Evolutionary conservation across 208 protist genomes (phyloP).

Genomic region (Wallacemonas collosoma): DNA sequence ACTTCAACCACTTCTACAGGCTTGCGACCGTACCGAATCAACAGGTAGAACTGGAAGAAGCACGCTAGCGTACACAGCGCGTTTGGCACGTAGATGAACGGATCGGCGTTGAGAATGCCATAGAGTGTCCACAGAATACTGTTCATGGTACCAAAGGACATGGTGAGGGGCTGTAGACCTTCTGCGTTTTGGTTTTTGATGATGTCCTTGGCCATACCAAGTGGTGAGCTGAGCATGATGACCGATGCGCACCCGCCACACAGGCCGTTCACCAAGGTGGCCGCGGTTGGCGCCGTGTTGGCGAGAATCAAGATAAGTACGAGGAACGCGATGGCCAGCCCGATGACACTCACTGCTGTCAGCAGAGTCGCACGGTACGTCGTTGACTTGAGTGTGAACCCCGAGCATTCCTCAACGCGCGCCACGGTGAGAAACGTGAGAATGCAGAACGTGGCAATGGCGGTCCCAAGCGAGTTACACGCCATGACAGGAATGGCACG

Average conservation of each 20-base stretch:
- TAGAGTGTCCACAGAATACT: conserved; percentile 65
- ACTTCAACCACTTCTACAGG: conserved; percentile 20
- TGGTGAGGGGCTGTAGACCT: conserved; percentile 46
- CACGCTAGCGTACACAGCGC: conserved; percentile 46
- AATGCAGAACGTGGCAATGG: conserved; percentile 59
- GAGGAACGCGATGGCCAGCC: conserved; percentile 27
- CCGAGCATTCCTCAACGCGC: conserved; percentile 47
- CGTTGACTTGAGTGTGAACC: conserved; percentile 35
- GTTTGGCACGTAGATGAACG: conserved; percentile 59
- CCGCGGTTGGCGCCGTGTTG: conserved; percentile 22
- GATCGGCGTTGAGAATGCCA: conserved; percentile 42
- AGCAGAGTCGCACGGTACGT: conserved; percentile 36
- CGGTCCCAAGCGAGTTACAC: conserved; percentile 50
- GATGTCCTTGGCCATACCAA: conserved; percentile 55
- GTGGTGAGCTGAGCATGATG: conserved; percentile 70
- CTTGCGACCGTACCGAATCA: conserved; percentile 53
- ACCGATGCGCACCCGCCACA: conserved; percentile 50
- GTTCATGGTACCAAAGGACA: conserved; percentile 52
- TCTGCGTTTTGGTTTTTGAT: conserved; percentile 64
- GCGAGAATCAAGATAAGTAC: conserved; percentile 39
- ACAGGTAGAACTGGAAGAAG: conserved; percentile 53
- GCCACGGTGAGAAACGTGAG: conserved; percentile 55
- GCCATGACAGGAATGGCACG: conserved; percentile 37
- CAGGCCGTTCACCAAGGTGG: conserved; percentile 46
- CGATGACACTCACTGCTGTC: conserved; percentile 16